Percentiles rank a stretch among this genome's conserved stretches.
These are phyloP conservation scores for Penicillium daleae DNA, from an alignment of 495 filamentous ascomycete genomes.

Conservation along the genomic window DNA sequence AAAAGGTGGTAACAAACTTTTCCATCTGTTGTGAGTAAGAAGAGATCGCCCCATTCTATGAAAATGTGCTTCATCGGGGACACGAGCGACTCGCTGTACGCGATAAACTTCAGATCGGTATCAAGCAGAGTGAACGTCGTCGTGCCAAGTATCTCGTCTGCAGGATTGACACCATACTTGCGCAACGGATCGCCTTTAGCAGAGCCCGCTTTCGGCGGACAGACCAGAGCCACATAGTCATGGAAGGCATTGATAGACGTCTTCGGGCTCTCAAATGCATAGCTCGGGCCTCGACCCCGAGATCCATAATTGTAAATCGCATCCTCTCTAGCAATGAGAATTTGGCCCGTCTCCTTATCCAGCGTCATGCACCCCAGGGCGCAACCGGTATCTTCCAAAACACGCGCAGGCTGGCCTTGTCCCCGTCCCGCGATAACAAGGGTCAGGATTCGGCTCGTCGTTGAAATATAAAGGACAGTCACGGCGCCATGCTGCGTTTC, in stretches of 20 bases:
- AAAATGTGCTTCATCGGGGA: slow-evolving; percentile 81
- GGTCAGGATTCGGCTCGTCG: slow-evolving; percentile 85
- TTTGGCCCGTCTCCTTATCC: slow-evolving; percentile 75
- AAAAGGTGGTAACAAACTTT: slow-evolving; percentile 60
- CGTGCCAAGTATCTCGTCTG: slow-evolving; percentile 76
- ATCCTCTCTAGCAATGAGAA: slow-evolving; percentile 90
- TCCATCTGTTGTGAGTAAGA: slow-evolving; percentile 83
- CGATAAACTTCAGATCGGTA: slow-evolving; percentile 86
- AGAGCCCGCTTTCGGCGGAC: slow-evolving; percentile 71
- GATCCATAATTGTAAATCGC: slow-evolving; percentile 91
- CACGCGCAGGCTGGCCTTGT: slow-evolving; percentile 84
- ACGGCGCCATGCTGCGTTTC: slow-evolving; percentile 57
- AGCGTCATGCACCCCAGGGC: slow-evolving; percentile 91
- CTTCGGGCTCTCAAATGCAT: slow-evolving; percentile 89
- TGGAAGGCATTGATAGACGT: slow-evolving; percentile 77
- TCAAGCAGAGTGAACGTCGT: slow-evolving; percentile 88
- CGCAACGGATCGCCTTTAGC: slow-evolving; percentile 55
- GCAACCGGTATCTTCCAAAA: slow-evolving; percentile 86
- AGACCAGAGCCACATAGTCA: slow-evolving; percentile 86
- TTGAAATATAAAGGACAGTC: slow-evolving; percentile 88
- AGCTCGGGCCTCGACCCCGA: slow-evolving; percentile 82
- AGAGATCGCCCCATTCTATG: slow-evolving; percentile 88
- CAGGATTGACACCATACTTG: slow-evolving; percentile 67
- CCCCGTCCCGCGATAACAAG: slow-evolving; percentile 83
- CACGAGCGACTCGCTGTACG: slow-evolving; percentile 81